phyloP scores from a whole-genome alignment of 1,139 yeast species.

The Hanseniaspora uvarum region DNA sequence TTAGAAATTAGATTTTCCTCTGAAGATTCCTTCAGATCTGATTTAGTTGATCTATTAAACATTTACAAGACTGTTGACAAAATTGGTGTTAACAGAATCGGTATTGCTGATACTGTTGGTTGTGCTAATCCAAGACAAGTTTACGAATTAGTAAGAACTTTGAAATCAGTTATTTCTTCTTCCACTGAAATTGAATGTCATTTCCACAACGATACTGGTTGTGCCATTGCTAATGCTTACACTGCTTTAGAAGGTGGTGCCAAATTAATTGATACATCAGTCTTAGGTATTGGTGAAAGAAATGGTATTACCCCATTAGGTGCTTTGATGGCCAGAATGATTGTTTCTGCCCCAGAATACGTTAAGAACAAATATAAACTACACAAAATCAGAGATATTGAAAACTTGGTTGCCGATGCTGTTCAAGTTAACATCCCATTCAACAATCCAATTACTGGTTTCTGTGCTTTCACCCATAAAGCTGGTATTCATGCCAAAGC shows the following conservation, averaged over 20 bases:
- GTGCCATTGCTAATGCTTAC: constrained; percentile 94
- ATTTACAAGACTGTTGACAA: constrained; percentile 90
- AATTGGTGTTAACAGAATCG: constrained; percentile 93
- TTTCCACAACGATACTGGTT: constrained; percentile 94
- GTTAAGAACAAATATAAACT: constrained; percentile 84
- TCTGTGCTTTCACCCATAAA: constrained; percentile 96
- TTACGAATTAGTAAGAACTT: constrained; percentile 82
- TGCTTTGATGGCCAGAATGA: constrained; percentile 95
- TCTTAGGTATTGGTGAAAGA: constrained; percentile 92
- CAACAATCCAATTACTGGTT: constrained; percentile 94
- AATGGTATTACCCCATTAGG: constrained; percentile 94
- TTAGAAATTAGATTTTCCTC: constrained; percentile 92
- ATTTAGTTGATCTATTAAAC: constrained; percentile 81
- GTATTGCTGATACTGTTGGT: constrained; percentile 96
- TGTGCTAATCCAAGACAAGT: constrained; percentile 97
- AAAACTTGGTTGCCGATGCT: constrained; percentile 86
- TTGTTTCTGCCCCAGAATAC: constrained; percentile 91
- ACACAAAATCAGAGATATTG: constrained; percentile 85
- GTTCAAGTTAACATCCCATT: constrained; percentile 90
- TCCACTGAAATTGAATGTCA: constrained; percentile 94
- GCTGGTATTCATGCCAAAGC: constrained; percentile 98
- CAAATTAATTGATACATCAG: constrained; percentile 80
- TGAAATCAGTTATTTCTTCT: constrained; percentile 80
- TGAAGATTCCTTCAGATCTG: constrained; percentile 96
- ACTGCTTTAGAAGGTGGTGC: constrained; percentile 96